Conservation (phyloP, 345 rosid genomes). For the Erodium maritimum region DNA sequence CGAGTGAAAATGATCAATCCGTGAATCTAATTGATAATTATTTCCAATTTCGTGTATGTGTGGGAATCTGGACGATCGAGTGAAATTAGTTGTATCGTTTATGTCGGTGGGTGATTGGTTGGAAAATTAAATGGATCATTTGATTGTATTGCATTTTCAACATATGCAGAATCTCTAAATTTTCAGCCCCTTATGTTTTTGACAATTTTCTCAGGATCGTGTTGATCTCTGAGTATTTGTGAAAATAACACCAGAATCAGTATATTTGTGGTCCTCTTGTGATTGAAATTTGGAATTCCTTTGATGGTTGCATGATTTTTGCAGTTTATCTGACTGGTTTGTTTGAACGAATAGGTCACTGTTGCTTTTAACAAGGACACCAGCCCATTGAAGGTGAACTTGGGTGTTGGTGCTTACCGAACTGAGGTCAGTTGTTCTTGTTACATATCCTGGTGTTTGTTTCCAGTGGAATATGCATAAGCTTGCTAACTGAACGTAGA, state of each 20-base stretch:
- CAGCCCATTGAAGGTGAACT: constrained; percentile 40
- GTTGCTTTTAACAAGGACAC: constrained; percentile 24
- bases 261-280: not conserved
- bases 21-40: not conserved
- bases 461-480: not conserved
- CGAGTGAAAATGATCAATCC: not conserved
- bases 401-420: constrained; percentile 94
- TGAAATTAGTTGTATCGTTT: too few species aligned
- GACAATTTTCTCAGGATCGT: too few species aligned
- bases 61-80: too few species aligned
- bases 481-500: not conserved
- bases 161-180: not conserved
- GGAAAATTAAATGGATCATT: not conserved
- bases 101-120: too few species aligned
- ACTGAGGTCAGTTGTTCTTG: constrained; percentile 49
- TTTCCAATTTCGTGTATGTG: not conserved
- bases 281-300: not conserved
- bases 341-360: constrained; percentile 45
- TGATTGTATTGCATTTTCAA: not conserved
- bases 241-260: not conserved
- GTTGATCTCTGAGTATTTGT: not conserved
- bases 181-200: too few species aligned
- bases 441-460: not conserved
- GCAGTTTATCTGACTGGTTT: not conserved
- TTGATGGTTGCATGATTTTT: not conserved